Base-by-base conservation (phyloP, 768 basidiomycete genomes). In the Boletus huronensis region DNA sequence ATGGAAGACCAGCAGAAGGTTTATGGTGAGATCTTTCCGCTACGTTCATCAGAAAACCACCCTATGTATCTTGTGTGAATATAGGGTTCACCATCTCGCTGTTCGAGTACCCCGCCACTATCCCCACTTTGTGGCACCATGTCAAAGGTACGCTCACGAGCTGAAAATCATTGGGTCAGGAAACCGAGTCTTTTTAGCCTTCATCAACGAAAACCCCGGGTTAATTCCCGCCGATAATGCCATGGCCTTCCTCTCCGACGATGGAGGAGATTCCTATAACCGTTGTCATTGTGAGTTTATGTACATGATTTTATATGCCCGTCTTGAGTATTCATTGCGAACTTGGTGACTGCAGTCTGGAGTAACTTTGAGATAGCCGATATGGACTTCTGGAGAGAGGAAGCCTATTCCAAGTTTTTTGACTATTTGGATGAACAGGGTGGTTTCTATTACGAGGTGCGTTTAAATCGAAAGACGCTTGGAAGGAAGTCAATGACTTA, bases 391-490 rank as follows among this genome's bases (percentile, higher is more conserved):
- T 96, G 92, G 90, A 76, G 93, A 53, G 77, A 80, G 1, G 84
- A 91, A 59, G 87, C 90, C 0, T 98, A 97, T 71, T 79, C 81
- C 61, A 79, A 82, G 45, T 95, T 87, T 74, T 96, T 96, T 63
- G 82, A 90, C 28, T 80, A 82, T 67, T 79, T 96, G 32, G 94
- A 96, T 60, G 71, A 78, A 2, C 81, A 82, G 44, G 93, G 93
- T 36, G 93, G 93, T 5, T 93, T 95, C 72, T 94, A 94, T 74
- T 94, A 93, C 64, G 92, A 93, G 83, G 88, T 87, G 28, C 10
- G 74, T 66, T 31, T 11, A 14, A 25, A 48, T 58, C 16, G 36
- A 38, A 38, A 19, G 13, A 36, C n/a, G 31, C 7, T 40, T 19
- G 23, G n/a, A 23, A 11, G 35, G 35, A 38, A 6, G 53, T 35